Evolutionary conservation across 2,329 filamentous ascomycete species (phyloP).

Genomic region (Metarhizium humberi): DNA sequence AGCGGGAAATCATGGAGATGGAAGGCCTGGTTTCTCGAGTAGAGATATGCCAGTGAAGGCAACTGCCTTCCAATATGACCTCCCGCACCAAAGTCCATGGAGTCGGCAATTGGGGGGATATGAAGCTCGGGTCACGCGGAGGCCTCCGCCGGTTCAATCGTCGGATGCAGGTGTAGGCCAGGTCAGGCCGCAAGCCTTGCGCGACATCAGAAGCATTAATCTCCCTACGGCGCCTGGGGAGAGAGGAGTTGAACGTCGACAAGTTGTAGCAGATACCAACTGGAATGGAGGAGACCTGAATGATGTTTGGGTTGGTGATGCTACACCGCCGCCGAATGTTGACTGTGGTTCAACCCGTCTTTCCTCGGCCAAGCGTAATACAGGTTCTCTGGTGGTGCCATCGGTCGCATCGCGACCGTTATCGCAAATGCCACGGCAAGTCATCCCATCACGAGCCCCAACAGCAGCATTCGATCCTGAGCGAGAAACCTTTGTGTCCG

Average conservation of each 20-base stretch:
- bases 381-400: neutral
- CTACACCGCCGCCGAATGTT: neutral
- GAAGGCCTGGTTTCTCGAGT: neutral
- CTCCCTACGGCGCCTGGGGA: neutral
- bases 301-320: neutral
- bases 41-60: neutral
- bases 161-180: neutral
- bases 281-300: neutral
- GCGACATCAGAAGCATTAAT: neutral
- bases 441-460: neutral
- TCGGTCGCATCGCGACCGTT: neutral
- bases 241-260: neutral
- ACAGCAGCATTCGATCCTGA: neutral
- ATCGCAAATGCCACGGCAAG: neutral
- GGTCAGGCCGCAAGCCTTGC: neutral
- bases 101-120: neutral
- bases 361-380: neutral
- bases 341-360: neutral
- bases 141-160: neutral
- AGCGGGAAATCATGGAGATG: neutral
- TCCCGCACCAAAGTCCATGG: neutral
- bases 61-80: neutral
- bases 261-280: neutral
- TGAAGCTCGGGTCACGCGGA: neutral
- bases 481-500: constrained; percentile 1